Percentiles rank a stretch among this genome's conserved stretches.
phyloP scores from a whole-genome alignment of 306 rosid species.

The Citrullus amarus region DNA sequence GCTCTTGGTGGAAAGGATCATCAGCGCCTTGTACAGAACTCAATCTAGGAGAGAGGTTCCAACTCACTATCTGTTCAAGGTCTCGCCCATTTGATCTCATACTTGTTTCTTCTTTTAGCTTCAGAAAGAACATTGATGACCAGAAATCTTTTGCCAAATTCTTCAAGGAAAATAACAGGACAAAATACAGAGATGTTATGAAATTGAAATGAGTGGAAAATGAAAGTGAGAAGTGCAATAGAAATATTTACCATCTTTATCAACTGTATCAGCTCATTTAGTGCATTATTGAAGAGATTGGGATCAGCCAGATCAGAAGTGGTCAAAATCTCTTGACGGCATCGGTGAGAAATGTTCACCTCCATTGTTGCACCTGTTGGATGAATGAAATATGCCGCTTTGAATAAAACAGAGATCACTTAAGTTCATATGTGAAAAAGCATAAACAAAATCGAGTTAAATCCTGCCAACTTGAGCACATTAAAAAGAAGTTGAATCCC shows the following conservation, averaged over 20 bases:
- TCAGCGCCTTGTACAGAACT: slow-evolving; percentile 72
- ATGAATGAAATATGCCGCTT: slow-evolving; percentile 1
- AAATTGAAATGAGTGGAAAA: neutral
- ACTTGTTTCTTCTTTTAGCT: slow-evolving; percentile 58
- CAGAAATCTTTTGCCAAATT: slow-evolving; percentile 77
- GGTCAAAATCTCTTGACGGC: slow-evolving; percentile 69
- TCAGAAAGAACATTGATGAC: slow-evolving; percentile 79
- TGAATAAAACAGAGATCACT: neutral
- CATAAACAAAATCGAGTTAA: neutral
- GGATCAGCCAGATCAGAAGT: slow-evolving; percentile 61
- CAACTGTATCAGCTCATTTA: slow-evolving; percentile 61
- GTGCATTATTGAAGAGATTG: slow-evolving; percentile 56
- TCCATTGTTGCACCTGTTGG: slow-evolving; percentile 70
- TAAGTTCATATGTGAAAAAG: neutral
- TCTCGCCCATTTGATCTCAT: slow-evolving; percentile 47
- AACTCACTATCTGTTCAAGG: slow-evolving; percentile 50
- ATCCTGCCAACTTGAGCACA: neutral
- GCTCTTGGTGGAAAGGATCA: slow-evolving; percentile 84
- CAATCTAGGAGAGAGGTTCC: slow-evolving; percentile 75
- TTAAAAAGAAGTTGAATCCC: neutral
- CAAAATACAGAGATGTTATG: neutral
- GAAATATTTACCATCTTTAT: slow-evolving; percentile 49
- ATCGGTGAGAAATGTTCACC: slow-evolving; percentile 82
- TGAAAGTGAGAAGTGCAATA: neutral
- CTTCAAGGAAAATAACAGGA: slow-evolving; percentile 25